Conservation (phyloP, 2,329 filamentous ascomycete genomes). For the Penicillium carneum region DNA sequence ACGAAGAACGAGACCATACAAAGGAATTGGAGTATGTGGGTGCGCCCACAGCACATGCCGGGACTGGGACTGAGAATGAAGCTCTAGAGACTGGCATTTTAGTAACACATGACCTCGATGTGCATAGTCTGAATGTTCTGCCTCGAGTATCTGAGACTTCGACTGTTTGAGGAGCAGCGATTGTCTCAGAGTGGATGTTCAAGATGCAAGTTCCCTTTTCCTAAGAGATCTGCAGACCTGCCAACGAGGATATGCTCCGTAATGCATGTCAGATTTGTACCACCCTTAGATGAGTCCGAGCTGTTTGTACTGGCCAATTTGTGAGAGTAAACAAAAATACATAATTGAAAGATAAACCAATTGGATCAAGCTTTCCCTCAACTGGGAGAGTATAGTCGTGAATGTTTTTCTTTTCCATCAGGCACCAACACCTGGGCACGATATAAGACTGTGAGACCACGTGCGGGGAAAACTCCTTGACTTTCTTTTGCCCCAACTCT, state of each 20-base stretch:
- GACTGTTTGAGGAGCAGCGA: not conserved
- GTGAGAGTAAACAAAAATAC: too few species aligned
- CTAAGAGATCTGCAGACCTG: slow-evolving; percentile 1
- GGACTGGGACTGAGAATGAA: slow-evolving; percentile 2
- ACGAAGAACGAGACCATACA: slow-evolving; percentile 5
- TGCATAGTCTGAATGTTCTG: slow-evolving; percentile 11
- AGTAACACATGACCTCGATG: slow-evolving; percentile 11
- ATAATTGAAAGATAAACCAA: not conserved
- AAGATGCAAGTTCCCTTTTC: not conserved
- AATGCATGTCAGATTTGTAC: slow-evolving; percentile 15
- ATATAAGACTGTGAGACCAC: slow-evolving; percentile 1
- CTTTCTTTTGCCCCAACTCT: not conserved
- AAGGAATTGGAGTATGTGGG: not conserved
- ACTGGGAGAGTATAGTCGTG: not conserved
- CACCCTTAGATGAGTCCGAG: not conserved
- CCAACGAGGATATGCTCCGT: not conserved
- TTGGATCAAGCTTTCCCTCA: not conserved
- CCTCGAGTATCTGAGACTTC: not conserved
- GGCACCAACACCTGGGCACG: not conserved
- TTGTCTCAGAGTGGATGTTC: not conserved
- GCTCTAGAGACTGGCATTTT: not conserved
- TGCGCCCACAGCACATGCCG: not conserved
- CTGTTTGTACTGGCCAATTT: not conserved
- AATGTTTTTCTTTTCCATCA: not conserved
- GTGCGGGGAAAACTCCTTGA: slow-evolving; percentile 5